A percentile compares a stretch with the other conserved stretches of the same genome.
Conservation (phyloP, 2,329 filamentous ascomycete genomes). For the Fulvia fulva region DNA sequence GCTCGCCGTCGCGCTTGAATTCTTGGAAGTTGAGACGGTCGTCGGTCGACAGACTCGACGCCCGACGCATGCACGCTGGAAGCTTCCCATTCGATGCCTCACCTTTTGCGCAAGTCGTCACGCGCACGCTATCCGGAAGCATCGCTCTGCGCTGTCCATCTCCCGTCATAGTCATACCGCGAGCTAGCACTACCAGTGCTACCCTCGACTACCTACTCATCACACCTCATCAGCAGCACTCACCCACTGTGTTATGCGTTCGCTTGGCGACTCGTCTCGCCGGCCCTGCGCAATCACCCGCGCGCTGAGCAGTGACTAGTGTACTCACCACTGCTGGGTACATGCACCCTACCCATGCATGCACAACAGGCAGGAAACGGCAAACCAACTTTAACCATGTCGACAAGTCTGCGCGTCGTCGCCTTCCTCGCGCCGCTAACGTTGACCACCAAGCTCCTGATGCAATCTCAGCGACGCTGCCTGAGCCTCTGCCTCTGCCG, state of each 20-base stretch:
- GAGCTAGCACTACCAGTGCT: too few relatives aligned
- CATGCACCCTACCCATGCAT: not conserved
- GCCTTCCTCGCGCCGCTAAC: not conserved
- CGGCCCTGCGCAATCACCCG: not conserved
- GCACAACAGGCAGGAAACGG: not conserved
- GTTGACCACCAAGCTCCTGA: not conserved
- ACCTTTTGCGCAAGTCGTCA: not conserved
- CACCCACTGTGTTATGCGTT: too few relatives aligned
- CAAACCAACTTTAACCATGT: not conserved
- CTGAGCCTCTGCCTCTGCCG: too few relatives aligned
- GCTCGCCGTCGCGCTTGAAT: not conserved
- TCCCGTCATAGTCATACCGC: not conserved
- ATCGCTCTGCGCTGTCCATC: not conserved
- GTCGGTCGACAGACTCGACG: too few relatives aligned
- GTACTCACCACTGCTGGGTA: not conserved
- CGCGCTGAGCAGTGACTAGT: not conserved
- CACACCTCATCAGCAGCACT: too few relatives aligned
- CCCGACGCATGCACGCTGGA: too few relatives aligned
- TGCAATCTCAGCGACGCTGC: not conserved
- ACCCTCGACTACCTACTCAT: too few relatives aligned
- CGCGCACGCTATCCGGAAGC: not conserved
- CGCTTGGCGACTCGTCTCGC: not conserved
- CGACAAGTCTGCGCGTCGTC: not conserved
- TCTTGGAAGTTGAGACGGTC: too few relatives aligned
- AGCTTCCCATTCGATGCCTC: slow-evolving; percentile 1